phyloP scores from a whole-genome alignment of 768 basidiomycete species.

The Tulasnella sp. region DNA sequence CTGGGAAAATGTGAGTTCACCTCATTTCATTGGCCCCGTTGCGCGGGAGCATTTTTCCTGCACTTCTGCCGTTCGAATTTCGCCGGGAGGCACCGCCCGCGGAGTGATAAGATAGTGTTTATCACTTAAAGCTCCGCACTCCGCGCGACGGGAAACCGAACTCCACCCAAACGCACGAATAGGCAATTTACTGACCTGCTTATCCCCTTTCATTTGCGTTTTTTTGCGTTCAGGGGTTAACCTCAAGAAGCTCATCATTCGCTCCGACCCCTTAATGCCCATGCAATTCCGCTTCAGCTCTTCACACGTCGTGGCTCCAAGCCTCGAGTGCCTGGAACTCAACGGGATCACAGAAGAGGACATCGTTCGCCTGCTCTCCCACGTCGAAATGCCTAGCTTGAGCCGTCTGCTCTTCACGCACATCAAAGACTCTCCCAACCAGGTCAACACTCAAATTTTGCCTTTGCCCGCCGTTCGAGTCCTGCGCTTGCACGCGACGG shows the following conservation, averaged over 20 bases:
- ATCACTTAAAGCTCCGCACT: not conserved
- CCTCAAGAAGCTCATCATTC: constrained; percentile 23
- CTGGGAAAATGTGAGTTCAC: constrained; percentile 21
- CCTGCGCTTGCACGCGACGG: constrained; percentile 31
- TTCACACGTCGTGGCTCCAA: not conserved
- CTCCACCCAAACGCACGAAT: too few species aligned
- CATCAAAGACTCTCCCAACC: constrained; percentile 33
- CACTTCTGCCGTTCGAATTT: not conserved
- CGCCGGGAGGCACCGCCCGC: too few species aligned
- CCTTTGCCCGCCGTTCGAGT: constrained; percentile 22
- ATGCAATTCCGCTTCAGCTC: constrained; percentile 19
- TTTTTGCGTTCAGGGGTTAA: not conserved
- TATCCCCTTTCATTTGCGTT: not conserved
- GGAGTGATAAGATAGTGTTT: not conserved
- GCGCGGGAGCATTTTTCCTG: not conserved
- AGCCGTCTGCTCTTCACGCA: constrained; percentile 30
- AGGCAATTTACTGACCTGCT: not conserved
- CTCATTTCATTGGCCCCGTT: not conserved
- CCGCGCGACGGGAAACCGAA: too few species aligned
- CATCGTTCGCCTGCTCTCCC: constrained; percentile 27
- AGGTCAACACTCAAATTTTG: constrained; percentile 22
- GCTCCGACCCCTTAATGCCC: constrained; percentile 23
- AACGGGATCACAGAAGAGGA: constrained; percentile 32
- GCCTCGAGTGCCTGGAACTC: constrained; percentile 29
- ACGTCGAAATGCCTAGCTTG: constrained; percentile 30